Base-by-base conservation (phyloP, 73 alveolate genomes). In the Paramecium pentaurelia region DNA sequence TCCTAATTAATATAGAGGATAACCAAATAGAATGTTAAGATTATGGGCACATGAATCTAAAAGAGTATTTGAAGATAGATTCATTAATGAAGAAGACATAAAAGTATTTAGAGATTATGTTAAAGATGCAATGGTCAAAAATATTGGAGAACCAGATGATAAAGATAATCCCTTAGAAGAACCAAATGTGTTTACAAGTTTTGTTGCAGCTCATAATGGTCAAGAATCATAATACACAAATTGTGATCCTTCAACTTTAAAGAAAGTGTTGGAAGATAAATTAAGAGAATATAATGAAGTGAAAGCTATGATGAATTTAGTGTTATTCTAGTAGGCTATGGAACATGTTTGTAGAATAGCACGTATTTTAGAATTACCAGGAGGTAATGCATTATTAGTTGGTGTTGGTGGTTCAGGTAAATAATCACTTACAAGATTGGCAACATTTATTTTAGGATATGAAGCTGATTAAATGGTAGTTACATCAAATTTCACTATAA, bases 371-470 rank as follows among this genome's bases (percentile, higher is more conserved):
- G 99, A 97, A 58, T 94, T 95, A 75, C 99, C 99, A 32, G 98
- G 98, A 40, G 99, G 99, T 28, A 99, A 98, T 92, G 99, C 99
- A 12, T 97, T 99, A 40, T 94, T 99, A 36, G 99, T 99, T 22
- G 99, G 99, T 25, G 99, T 99, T 40, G 99, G 99, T 54, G 99
- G 99, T 85, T 99, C 99, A 36, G 99, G 99, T 84, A 99, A 98
- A 93, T 98, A 98, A 96, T 96, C 99, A 32, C 96, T 99, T 60
- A 93, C 99, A 27, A 95, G 98, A 86, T 97, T 99, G 71, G 97
- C 99, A 5, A 94, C 99, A 49, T 99, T 97, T 96, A 98, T 99
- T 95, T 91, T 95, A 14, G 99, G 97, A 49, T 98, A 95, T 92
- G 99, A 99, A 77, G 96, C 98, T 40, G 93, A 96, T 87, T 96